A percentile compares a stretch with the other conserved stretches of the same genome.
Conservation (phyloP, 768 basidiomycete species). For the Termitomyces sp. region DNA sequence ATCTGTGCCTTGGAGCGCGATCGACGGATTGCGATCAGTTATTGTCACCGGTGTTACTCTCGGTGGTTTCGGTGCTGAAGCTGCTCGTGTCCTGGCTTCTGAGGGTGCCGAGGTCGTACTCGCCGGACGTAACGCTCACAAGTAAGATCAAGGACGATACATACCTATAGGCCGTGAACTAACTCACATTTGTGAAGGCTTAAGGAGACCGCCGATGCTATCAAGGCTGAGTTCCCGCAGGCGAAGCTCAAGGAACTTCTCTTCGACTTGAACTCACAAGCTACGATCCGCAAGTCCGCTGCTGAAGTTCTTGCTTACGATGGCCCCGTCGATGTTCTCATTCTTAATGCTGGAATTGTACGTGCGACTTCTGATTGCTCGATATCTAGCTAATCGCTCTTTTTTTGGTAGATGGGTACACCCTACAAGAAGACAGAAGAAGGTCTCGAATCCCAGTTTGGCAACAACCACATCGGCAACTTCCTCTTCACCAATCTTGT, state of each 20-base stretch:
- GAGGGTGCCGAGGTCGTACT: slow-evolving; percentile 8
- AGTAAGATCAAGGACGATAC: neutral
- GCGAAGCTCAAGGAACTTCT: slow-evolving; percentile 7
- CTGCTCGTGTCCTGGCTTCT: slow-evolving; percentile 5
- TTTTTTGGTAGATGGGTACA: slow-evolving; percentile 15
- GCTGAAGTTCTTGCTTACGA: slow-evolving; percentile 15
- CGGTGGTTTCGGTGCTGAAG: slow-evolving; percentile 9
- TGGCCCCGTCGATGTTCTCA: slow-evolving; percentile 16
- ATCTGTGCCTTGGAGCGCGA: neutral
- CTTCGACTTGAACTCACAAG: slow-evolving; percentile 14
- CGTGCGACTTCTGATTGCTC: neutral
- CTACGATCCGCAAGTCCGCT: slow-evolving; percentile 12
- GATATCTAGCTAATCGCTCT: neutral
- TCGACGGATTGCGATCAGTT: neutral
- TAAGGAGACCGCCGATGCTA: slow-evolving; percentile 4
- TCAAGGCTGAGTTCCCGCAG: slow-evolving; percentile 6
- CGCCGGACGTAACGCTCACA: slow-evolving; percentile 3
- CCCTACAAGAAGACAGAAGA: slow-evolving; percentile 17
- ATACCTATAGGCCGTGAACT: too few species aligned
- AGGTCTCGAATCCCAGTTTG: slow-evolving; percentile 20
- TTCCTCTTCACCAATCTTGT: slow-evolving; percentile 20
- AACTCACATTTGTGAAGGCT: neutral
- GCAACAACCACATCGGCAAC: slow-evolving; percentile 20
- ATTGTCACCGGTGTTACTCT: slow-evolving; percentile 8
- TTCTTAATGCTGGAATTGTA: slow-evolving; percentile 20